A percentile compares a stretch with the other conserved stretches of the same genome.
phyloP scores from a whole-genome alignment of 768 basidiomycete species.

The Trametes cingulata region DNA sequence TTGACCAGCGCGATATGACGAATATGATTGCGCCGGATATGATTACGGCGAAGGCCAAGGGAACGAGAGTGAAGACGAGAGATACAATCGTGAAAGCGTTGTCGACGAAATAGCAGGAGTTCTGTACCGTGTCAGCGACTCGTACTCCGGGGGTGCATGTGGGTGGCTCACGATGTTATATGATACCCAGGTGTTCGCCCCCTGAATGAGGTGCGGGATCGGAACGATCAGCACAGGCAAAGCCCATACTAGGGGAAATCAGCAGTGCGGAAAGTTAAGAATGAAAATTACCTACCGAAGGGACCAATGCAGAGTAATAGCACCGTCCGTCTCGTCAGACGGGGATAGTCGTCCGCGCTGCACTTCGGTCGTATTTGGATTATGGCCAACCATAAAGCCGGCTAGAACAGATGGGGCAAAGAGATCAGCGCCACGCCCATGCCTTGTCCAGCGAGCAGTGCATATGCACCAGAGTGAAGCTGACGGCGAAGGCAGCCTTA shows the following conservation, averaged over 20 bases:
- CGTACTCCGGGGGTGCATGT: too few species aligned
- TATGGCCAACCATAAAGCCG: conserved; percentile 20
- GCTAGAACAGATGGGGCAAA: background rate
- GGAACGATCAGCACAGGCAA: conserved; percentile 22
- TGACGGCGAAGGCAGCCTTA: conserved; percentile 26
- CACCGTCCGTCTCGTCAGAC: conserved; percentile 15
- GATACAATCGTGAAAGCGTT: conserved; percentile 19
- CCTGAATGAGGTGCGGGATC: conserved; percentile 7
- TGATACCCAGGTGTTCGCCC: background rate
- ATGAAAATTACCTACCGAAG: conserved; percentile 10
- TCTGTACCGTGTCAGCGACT: conserved; percentile 5
- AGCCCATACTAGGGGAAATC: conserved; percentile 19
- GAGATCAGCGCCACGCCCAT: background rate
- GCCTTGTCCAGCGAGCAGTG: background rate
- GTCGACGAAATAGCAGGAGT: conserved; percentile 21
- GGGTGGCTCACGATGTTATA: conserved; percentile 5
- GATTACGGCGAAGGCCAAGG: conserved; percentile 20
- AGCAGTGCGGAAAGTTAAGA: too few species aligned
- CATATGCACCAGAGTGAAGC: conserved; percentile 24
- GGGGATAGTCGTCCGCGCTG: conserved; percentile 19
- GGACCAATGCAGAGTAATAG: conserved; percentile 18
- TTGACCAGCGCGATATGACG: conserved; percentile 18
- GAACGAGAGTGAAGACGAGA: conserved; percentile 19
- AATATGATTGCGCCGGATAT: conserved; percentile 10
- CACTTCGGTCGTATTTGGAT: conserved; percentile 9